Percentiles rank a stretch among this genome's conserved stretches.
Conservation (phyloP, 2,329 filamentous ascomycete genomes). For the Cladosporium sp. region DNA sequence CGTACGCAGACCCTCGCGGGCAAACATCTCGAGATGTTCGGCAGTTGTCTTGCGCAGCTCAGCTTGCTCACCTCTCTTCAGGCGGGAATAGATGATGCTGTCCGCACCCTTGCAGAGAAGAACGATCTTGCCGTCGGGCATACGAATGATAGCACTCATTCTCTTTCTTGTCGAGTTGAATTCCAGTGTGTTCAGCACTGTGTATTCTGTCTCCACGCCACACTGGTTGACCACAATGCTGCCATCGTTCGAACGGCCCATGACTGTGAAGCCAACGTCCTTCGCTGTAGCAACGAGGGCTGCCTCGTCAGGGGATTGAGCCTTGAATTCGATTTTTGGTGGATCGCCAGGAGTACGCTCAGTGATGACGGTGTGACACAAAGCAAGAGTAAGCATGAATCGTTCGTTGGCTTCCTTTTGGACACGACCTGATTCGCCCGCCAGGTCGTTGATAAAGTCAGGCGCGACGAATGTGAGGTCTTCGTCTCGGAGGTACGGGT, state of each 20-base stretch:
- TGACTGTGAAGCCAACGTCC: constrained; percentile 91
- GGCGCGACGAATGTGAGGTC: constrained; percentile 90
- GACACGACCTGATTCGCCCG: constrained; percentile 71
- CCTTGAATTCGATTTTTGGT: constrained; percentile 90
- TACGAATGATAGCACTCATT: constrained; percentile 95
- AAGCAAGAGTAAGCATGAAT: constrained; percentile 91
- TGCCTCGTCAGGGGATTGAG: constrained; percentile 94
- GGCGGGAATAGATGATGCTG: constrained; percentile 91
- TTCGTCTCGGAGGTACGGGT: constrained; percentile 87
- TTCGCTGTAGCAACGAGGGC: constrained; percentile 91
- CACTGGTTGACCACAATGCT: constrained; percentile 77
- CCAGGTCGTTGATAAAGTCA: constrained; percentile 80
- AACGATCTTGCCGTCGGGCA: constrained; percentile 86
- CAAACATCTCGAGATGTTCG: constrained; percentile 95
- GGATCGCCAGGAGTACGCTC: constrained; percentile 87
- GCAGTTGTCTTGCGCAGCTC: constrained; percentile 82
- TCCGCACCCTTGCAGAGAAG: constrained; percentile 98
- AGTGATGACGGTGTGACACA: constrained; percentile 96
- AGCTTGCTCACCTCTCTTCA: constrained; percentile 80
- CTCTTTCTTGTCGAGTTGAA: constrained; percentile 97
- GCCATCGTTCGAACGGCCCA: constrained; percentile 76
- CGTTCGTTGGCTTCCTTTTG: constrained; percentile 78
- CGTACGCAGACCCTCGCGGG: constrained; percentile 89
- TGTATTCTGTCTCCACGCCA: constrained; percentile 81
- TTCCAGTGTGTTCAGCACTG: constrained; percentile 89